Percentiles rank a stretch among this genome's conserved stretches.
These are phyloP conservation scores for Pisolithus sp. DNA, from an alignment of 768 basidiomycete species.

Conservation along the genomic window DNA sequence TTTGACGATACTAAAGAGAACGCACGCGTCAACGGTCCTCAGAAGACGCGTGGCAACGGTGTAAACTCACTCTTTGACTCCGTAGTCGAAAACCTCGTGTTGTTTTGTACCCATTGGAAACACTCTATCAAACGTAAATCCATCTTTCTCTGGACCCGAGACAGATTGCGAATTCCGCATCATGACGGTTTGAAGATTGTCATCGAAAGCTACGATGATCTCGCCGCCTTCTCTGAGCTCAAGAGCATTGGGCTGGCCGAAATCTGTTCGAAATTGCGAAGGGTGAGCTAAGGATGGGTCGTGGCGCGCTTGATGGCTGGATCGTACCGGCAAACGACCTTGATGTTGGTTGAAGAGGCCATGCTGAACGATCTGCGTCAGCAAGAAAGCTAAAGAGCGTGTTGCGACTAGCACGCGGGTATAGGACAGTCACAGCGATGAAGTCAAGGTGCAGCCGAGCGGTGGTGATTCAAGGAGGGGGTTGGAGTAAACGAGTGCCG, in stretches of 20 bases:
- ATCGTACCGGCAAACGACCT: slow-evolving; percentile 96
- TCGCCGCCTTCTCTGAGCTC: slow-evolving; percentile 85
- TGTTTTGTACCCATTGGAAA: slow-evolving; percentile 91
- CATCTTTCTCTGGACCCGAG: slow-evolving; percentile 90
- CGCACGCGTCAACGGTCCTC: slow-evolving; percentile 14
- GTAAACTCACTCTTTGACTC: slow-evolving; percentile 83
- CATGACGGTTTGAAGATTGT: slow-evolving; percentile 77
- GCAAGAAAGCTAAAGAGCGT: slow-evolving; percentile 8
- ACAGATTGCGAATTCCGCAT: slow-evolving; percentile 64
- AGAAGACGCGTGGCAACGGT: slow-evolving; percentile 2
- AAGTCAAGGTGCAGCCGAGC: slow-evolving; percentile 3
- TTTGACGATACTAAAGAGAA: slow-evolving; percentile 68
- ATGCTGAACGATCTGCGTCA: slow-evolving; percentile 39
- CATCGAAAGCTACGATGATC: slow-evolving; percentile 84
- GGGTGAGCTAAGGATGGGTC: slow-evolving; percentile 3
- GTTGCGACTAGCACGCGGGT: slow-evolving; percentile 12
- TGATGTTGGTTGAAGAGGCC: slow-evolving; percentile 83
- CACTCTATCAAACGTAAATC: slow-evolving; percentile 95
- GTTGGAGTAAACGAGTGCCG: slow-evolving; percentile 5
- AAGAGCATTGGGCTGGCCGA: slow-evolving; percentile 88
- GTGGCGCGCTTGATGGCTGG: slow-evolving; percentile 1
- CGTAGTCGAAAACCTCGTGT: slow-evolving; percentile 95
- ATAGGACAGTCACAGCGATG: slow-evolving; percentile 5
- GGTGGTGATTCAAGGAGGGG: neutral
- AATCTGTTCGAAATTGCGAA: slow-evolving; percentile 48